A percentile compares a stretch with the other conserved stretches of the same genome.
Evolutionary conservation across 1,284 basidiomycete genomes (phyloP).

Genomic region (Ustilago nuda): DNA sequence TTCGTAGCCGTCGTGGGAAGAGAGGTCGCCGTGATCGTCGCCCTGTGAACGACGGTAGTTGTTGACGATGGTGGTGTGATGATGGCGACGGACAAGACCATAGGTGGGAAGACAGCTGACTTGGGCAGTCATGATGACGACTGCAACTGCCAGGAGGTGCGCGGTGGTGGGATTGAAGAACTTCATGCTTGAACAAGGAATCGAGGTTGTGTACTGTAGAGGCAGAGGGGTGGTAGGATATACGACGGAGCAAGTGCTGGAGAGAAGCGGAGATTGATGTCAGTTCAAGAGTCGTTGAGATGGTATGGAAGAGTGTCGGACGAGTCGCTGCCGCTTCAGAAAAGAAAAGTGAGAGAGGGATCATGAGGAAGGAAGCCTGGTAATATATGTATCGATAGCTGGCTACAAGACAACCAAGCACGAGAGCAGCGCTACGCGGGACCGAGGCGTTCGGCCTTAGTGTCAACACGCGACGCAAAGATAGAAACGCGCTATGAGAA

Average conservation of each 20-base stretch:
- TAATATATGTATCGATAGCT: neutral
- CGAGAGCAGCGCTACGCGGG: neutral
- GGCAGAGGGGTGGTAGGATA: neutral
- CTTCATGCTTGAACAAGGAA: neutral
- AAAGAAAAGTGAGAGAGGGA: neutral
- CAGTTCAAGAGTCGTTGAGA: neutral
- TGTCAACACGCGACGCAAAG: neutral
- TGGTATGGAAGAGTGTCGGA: neutral
- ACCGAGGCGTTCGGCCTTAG: neutral
- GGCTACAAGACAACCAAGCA: neutral
- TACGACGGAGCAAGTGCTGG: neutral
- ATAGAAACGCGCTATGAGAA: neutral
- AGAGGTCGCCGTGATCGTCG: slow-evolving; percentile 16
- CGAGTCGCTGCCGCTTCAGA: neutral
- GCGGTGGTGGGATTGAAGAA: neutral
- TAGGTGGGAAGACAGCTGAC: slow-evolving; percentile 2
- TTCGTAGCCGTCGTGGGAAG: slow-evolving; percentile 27
- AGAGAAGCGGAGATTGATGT: slow-evolving; percentile 3
- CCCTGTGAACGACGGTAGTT: neutral
- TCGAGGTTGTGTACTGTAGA: neutral
- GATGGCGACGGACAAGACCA: neutral
- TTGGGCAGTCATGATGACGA: neutral
- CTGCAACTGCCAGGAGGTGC: neutral
- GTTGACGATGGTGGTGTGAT: neutral
- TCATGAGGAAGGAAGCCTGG: neutral